Evolutionary conservation across 2,329 filamentous ascomycete genomes (phyloP), one percentile per base, ranked within the genome.

Genomic region (Neurospora sp.): DNA sequence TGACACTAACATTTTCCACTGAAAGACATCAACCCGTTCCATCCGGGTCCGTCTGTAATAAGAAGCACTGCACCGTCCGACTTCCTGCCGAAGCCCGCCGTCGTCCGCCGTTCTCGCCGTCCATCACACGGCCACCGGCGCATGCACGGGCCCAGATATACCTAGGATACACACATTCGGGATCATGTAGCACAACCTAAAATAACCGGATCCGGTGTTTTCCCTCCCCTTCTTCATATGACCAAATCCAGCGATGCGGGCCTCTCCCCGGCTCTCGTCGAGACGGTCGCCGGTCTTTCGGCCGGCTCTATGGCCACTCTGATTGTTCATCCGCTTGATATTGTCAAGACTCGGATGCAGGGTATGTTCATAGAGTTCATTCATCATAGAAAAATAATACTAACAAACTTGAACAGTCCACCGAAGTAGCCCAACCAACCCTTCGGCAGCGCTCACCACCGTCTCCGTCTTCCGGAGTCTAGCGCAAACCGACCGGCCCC

Each of bases 331-430:
- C 96, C 96, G 39, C 88, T 99, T 71, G 96, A 99, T 82, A 89
- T 99, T 73, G 89, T 98, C 79, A 99, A 99, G 85, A 98, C 95
- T 72, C 91, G 96, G 73, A 89, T 99, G 78, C 96, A 99, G 83
- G 89, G 92, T 93, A 82, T 70, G 82, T 78, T 19, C 5, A 11
- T 10, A 28, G 28, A 23, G 57, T 23, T 33, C 6, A 67, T 46
- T 37, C 37, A 37, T 37, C 8, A 37, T 37, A 37, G 10, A 11
- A 10, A 37, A 11, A 10, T 11, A 37, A 37, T 8, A 5, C 33
- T 6, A 11, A 12, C 33, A 36, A 36, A 36, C 33, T 36, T 36
- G 33, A 66, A 12, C 62, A 87, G 86, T 89, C 74, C 82, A 87
- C 74, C 84, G 85, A 71, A 84, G 80, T 75, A 78, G 78, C 70